Conservation (phyloP, 73 alveolate species). For the Vitrella brassicaformis region DNA sequence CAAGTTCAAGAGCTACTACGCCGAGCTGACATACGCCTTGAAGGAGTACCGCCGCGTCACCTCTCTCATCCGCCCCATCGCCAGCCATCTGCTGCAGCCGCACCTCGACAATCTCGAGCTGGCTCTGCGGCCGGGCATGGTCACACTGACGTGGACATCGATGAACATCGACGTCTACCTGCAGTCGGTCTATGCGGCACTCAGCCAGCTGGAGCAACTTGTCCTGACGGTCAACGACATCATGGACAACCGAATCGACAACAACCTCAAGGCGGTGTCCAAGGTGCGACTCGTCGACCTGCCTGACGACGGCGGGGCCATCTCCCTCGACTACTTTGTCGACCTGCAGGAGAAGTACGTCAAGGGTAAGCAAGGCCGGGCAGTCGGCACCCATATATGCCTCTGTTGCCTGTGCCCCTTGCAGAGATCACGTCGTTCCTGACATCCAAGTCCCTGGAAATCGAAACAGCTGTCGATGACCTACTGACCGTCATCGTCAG, state of each 20-base stretch:
- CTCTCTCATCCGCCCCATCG: slow-evolving; percentile 92
- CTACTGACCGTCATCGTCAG: slow-evolving; percentile 91
- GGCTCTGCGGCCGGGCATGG: slow-evolving; percentile 98
- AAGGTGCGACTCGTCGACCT: slow-evolving; percentile 91
- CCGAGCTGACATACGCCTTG: slow-evolving; percentile 89
- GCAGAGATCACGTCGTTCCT: slow-evolving; percentile 35
- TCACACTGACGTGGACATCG: slow-evolving; percentile 98
- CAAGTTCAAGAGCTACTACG: slow-evolving; percentile 95
- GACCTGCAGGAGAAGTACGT: slow-evolving; percentile 92
- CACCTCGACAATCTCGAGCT: slow-evolving; percentile 97
- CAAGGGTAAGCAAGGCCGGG: too few species aligned
- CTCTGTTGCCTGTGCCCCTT: neutral
- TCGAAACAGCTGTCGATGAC: slow-evolving; percentile 99
- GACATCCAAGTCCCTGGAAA: slow-evolving; percentile 91
- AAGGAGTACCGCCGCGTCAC: slow-evolving; percentile 97
- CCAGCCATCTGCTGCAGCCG: slow-evolving; percentile 89
- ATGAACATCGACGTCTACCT: slow-evolving; percentile 98
- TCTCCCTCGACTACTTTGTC: slow-evolving; percentile 92
- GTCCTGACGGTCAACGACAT: slow-evolving; percentile 94
- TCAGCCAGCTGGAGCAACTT: slow-evolving; percentile 85
- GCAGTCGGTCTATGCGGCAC: slow-evolving; percentile 90
- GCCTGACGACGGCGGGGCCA: slow-evolving; percentile 93
- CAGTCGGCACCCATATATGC: too few species aligned
- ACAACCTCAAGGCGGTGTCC: slow-evolving; percentile 85
- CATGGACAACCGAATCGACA: slow-evolving; percentile 98